Base-by-base conservation (phyloP, 2,329 filamentous ascomycete species). In the Pestalotiopsis fici region DNA sequence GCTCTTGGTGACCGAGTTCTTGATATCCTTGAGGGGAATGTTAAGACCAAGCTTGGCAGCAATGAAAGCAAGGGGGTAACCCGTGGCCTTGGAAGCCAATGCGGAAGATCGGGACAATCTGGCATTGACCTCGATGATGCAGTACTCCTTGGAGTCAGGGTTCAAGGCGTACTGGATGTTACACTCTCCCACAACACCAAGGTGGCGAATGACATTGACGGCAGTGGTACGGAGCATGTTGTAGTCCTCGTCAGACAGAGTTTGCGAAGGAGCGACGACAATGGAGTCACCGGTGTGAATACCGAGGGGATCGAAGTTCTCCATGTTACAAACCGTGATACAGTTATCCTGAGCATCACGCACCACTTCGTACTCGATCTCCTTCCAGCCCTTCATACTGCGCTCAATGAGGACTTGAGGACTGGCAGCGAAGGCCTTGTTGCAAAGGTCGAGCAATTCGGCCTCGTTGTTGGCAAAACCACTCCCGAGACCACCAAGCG, bases 361-460 rank as follows among this genome's bases (percentile, higher is more conserved):
- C 54, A 99, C 96, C 69, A 98, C 96, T 81, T 99, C 96, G 78
- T 98, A 99, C 81, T 99, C 96, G 70, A 98, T 97, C 82, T 99
- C 96, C 82, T 99, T 99, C 96, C 96, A 99, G 68, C 96, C 96
- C 85, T 98, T 98, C 95, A 99, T 98, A 83, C 94, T 97, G 79
- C 93, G 91, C 84, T 99, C 96, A 74, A 99, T 97, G 66, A 99
- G 88, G 7, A 99, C 93, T 79, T 99, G 96, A 9, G 96, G 96
- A 77, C 94, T 97, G 72, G 93, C 95, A 31, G 96, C 95, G 72
- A 99, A 94, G 6, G 96, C 95, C 82, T 97, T 97, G 80, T 93
- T 91, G 86, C 96, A 98, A 59, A 98, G 91, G 2, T 95, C 93
- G 39, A 92, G 83, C 56, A 98, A 85, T 79, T 99, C 90, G 2